Conservation (phyloP, 306 rosid genomes). For the Neltuma alba region DNA sequence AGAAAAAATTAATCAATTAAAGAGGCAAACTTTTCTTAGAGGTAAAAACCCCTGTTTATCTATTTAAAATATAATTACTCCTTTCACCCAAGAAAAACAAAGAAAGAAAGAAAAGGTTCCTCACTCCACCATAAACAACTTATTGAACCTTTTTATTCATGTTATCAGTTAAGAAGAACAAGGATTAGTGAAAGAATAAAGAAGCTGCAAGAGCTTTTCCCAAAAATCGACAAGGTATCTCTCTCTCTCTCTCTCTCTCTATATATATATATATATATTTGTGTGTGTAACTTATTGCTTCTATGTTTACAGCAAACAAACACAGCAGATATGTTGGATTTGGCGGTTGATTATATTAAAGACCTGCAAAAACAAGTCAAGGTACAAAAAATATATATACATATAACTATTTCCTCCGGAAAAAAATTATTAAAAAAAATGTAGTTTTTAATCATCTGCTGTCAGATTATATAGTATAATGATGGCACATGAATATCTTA, state of each 20-base stretch:
- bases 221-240: conserved; percentile 81
- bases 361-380: conserved; percentile 74
- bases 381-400: conserved; percentile 60
- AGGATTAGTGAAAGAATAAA: conserved; percentile 82
- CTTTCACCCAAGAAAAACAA: background rate
- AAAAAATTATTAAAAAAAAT: background rate
- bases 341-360: conserved; percentile 73
- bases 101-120: background rate
- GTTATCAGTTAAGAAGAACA: conserved; percentile 72
- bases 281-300: conserved; percentile 3
- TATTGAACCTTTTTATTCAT: background rate
- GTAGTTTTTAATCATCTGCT: background rate
- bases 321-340: conserved; percentile 87
- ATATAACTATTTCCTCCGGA: background rate
- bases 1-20: background rate
- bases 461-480: background rate
- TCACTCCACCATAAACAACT: background rate
- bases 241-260: background rate
- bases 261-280: background rate
- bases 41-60: background rate
- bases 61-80: background rate
- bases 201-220: conserved; percentile 81
- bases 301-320: conserved; percentile 67
- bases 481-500: background rate
- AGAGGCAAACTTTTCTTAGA: background rate